Conservation (phyloP, 1,284 basidiomycete genomes). For the Irpex rosettiformis region DNA sequence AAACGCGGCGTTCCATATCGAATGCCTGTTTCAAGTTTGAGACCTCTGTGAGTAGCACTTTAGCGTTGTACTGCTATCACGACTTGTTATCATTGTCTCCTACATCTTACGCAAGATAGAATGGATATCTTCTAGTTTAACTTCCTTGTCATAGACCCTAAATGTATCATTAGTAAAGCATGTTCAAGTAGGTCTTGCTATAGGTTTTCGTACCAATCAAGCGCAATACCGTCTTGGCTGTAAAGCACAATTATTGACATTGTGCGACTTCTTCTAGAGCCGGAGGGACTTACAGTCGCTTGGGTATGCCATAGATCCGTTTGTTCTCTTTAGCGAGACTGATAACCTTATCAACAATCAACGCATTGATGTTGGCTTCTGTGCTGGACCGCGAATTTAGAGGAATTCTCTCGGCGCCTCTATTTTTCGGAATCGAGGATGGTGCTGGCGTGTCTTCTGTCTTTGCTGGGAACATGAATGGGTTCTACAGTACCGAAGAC, state of each 20-base stretch:
- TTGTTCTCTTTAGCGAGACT: constrained; percentile 7
- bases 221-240: constrained; percentile 12
- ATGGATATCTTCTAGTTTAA: neutral
- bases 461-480: neutral
- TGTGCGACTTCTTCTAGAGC: neutral
- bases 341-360: neutral
- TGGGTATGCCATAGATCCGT: constrained; percentile 3
- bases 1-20: no score
- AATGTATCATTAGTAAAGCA: neutral
- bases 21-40: neutral
- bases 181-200: neutral
- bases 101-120: neutral
- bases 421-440: neutral
- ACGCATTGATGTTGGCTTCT: neutral
- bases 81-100: neutral
- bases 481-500: neutral
- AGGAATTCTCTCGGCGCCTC: neutral
- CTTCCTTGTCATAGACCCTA: constrained; percentile 8
- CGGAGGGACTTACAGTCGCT: constrained; percentile 5
- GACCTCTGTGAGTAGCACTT: neutral
- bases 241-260: neutral
- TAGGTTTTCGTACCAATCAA: constrained; percentile 10
- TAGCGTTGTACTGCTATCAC: neutral
- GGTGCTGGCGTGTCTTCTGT: neutral
- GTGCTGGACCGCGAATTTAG: neutral